phyloP scores from a whole-genome alignment of 2,329 filamentous ascomycete genomes.

The Xylariales sp. region DNA sequence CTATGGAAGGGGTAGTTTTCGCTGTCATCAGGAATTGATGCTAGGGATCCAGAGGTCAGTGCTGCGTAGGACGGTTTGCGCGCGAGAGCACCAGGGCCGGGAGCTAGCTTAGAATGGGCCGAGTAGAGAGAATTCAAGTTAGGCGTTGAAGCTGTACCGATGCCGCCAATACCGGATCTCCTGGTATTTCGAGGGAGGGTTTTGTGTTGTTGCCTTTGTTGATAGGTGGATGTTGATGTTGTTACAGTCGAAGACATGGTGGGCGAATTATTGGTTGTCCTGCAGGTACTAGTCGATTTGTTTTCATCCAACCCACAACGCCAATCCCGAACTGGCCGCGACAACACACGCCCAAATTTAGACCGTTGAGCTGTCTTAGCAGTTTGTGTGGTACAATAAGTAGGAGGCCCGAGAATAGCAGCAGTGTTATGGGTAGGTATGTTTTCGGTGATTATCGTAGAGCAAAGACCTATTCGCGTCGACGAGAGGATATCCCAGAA shows the following conservation, averaged over 20 bases:
- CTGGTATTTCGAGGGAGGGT: constrained; percentile 33
- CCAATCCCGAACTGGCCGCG: background rate
- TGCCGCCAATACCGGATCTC: constrained; percentile 19
- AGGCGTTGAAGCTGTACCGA: constrained; percentile 51
- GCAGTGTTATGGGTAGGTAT: no score
- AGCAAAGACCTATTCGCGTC: background rate
- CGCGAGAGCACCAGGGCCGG: constrained; percentile 43
- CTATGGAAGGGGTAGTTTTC: constrained; percentile 58
- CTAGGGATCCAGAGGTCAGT: constrained; percentile 59
- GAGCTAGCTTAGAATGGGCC: constrained; percentile 42
- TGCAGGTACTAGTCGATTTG: background rate
- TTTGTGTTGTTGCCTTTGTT: constrained; percentile 23
- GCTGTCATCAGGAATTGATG: constrained; percentile 62
- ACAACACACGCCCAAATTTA: background rate
- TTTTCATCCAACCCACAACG: background rate
- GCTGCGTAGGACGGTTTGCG: constrained; percentile 68
- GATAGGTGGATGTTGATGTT: constrained; percentile 28
- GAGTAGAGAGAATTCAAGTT: constrained; percentile 52
- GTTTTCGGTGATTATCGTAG: background rate
- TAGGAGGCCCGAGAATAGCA: no score
- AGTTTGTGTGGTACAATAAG: background rate
- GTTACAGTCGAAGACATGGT: constrained; percentile 31
- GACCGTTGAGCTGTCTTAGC: background rate
- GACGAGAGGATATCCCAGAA: background rate
- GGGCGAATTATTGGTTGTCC: constrained; percentile 19